Conservation (phyloP, 2,329 filamentous ascomycete genomes). For the Teratosphaeria viscida region DNA sequence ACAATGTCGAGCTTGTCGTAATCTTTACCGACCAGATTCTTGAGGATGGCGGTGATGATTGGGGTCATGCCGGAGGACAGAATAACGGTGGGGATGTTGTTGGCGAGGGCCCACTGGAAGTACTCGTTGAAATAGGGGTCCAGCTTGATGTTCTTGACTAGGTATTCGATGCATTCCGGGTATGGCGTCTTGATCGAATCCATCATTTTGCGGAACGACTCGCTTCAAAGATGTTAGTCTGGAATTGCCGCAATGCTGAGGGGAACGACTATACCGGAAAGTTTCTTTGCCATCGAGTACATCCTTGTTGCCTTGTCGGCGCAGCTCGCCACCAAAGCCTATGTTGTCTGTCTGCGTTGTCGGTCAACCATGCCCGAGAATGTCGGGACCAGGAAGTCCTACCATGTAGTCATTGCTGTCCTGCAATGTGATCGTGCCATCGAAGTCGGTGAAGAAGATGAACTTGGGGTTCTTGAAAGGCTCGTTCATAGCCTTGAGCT, state of each 20-base stretch:
- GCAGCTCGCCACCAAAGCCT: slow-evolving; percentile 65
- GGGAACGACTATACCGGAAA: slow-evolving; percentile 50
- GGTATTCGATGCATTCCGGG: slow-evolving; percentile 66
- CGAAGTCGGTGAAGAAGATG: slow-evolving; percentile 99
- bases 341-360: slow-evolving; percentile 77
- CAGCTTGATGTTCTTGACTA: slow-evolving; percentile 73
- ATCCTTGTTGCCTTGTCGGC: slow-evolving; percentile 62
- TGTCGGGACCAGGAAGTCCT: slow-evolving; percentile 9
- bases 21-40: slow-evolving; percentile 69
- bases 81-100: slow-evolving; percentile 87
- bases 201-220: slow-evolving; percentile 86
- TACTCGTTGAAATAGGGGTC: slow-evolving; percentile 85
- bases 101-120: slow-evolving; percentile 66
- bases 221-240: slow-evolving; percentile 31
- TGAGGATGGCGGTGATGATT: slow-evolving; percentile 74
- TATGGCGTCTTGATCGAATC: slow-evolving; percentile 74
- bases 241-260: neutral
- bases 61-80: slow-evolving; percentile 88
- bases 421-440: slow-evolving; percentile 80
- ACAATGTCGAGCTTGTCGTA: slow-evolving; percentile 76
- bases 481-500: slow-evolving; percentile 37
- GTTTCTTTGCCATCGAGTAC: slow-evolving; percentile 60
- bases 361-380: slow-evolving; percentile 38
- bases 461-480: slow-evolving; percentile 58
- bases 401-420: slow-evolving; percentile 61